A percentile compares a stretch with the other conserved stretches of the same genome.
Evolutionary conservation across 306 rosid species (phyloP).

Genomic region (Gleditsia sinensis): DNA sequence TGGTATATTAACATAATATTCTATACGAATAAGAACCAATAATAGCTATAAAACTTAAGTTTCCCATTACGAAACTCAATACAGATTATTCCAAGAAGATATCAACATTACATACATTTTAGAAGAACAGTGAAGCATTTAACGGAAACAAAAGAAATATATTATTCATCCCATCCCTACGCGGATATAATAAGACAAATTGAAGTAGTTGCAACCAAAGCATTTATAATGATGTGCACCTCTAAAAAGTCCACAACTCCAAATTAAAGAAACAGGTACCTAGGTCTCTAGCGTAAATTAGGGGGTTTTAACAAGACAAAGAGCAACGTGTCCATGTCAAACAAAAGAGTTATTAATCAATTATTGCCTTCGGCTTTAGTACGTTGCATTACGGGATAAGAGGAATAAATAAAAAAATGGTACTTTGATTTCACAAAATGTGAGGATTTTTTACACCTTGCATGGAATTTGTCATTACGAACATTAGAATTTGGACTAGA

Average conservation of each 20-base stretch:
- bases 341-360: slow-evolving; percentile 32
- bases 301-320: slow-evolving; percentile 15
- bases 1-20: slow-evolving; percentile 20
- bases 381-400: slow-evolving; percentile 14
- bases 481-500: slow-evolving; percentile 19
- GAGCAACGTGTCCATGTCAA: slow-evolving; percentile 32
- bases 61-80: slow-evolving; percentile 35
- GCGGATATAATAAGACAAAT: slow-evolving; percentile 35
- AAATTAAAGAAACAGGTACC: slow-evolving; percentile 25
- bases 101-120: slow-evolving; percentile 35
- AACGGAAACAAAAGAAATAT: slow-evolving; percentile 8
- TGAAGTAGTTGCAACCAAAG: slow-evolving; percentile 34
- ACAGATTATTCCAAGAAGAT: slow-evolving; percentile 45
- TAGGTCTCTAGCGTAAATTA: slow-evolving; percentile 33
- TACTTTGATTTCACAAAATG: neutral
- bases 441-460: neutral
- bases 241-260: slow-evolving; percentile 39
- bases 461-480: slow-evolving; percentile 11
- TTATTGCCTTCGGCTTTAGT: slow-evolving; percentile 10
- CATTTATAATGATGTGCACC: slow-evolving; percentile 21
- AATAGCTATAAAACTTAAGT: slow-evolving; percentile 13
- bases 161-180: slow-evolving; percentile 23
- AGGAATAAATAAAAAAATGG: slow-evolving; percentile 17
- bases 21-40: slow-evolving; percentile 30
- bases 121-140: slow-evolving; percentile 34